Conservation (phyloP, 371 early-diverging fungal species). For the Circinella minor region DNA sequence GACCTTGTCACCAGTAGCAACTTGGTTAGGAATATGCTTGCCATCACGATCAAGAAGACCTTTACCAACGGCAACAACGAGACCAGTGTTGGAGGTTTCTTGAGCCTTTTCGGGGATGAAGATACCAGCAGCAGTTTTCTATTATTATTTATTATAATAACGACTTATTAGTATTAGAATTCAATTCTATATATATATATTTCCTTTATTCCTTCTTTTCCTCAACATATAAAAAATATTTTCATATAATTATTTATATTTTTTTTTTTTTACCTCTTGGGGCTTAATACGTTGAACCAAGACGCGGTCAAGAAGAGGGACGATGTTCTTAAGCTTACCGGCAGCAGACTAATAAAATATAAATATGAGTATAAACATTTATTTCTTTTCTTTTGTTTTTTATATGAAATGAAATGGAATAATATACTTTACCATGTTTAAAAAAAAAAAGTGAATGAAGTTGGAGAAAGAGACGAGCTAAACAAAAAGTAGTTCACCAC, state of each 20-base stretch:
- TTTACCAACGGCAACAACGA: slow-evolving; percentile 94
- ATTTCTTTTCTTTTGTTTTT: background rate
- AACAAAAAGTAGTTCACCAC: background rate
- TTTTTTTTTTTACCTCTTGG: slow-evolving; percentile 69
- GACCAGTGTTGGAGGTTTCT: slow-evolving; percentile 91
- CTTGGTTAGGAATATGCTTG: slow-evolving; percentile 76
- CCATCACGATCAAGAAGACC: slow-evolving; percentile 91
- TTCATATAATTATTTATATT: too few relatives aligned
- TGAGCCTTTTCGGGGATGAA: slow-evolving; percentile 98
- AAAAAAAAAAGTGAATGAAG: too few relatives aligned
- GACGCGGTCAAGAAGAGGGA: slow-evolving; percentile 97
- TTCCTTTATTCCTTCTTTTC: too few relatives aligned
- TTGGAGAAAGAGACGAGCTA: background rate
- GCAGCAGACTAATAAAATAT: slow-evolving; percentile 36
- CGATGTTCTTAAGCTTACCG: slow-evolving; percentile 68
- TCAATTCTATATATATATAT: too few relatives aligned
- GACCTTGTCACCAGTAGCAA: slow-evolving; percentile 92
- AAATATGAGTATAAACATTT: too few relatives aligned
- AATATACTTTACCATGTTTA: too few relatives aligned
- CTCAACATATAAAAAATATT: too few relatives aligned
- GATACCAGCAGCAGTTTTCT: slow-evolving; percentile 96
- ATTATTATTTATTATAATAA: slow-evolving; percentile 11
- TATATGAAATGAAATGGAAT: too few relatives aligned
- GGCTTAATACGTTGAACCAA: slow-evolving; percentile 96
- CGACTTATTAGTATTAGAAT: background rate